Base-by-base conservation (phyloP, 306 rosid genomes). In the Prunus armeniaca region DNA sequence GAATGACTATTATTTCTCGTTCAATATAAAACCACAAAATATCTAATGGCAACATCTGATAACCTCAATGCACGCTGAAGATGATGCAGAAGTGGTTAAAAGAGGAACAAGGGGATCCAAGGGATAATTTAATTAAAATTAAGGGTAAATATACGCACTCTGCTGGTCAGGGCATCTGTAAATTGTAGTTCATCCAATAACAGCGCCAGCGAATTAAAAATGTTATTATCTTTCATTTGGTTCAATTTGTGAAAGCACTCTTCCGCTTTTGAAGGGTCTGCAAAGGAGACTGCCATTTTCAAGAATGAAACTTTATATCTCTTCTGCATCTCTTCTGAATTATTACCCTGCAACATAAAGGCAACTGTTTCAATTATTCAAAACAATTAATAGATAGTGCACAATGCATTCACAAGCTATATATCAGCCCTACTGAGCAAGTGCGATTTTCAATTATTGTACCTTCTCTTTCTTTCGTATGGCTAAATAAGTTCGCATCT, bases 231-330 rank as follows among this genome's bases (percentile, higher is more conserved):
- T 83, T 90, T 92, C 82, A 87, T 85, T 70, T 88, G 76, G 82
- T 92, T 83, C 79, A 95, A 81, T 82, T 84, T 90, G 47, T 71
- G 80, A 83, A 95, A 86, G 86, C 92, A 80, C 76, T 88, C 91
- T 84, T 87, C 87, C 57, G 97, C 92, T 87, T 87, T 88, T 50
- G 79, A 80, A 82, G 92, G 89, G 84, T 92, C 97, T 6, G 91
- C 83, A 81, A 95, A 95, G 69, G 78, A 86, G 67, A 85, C 73
- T n/a, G 92, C 89, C 87, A 95, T 88, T 84, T 84, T 88, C 63
- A 41, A 76, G 72, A 92, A 82, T 69, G 79, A 79, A 80, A 55
- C 75, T 79, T 76, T 89, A 65, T 74, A 88, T 83, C 61, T 81
- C 73, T 79, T 82, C 80, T 83, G 87, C 71, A 20, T 83, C 75